phyloP scores from a whole-genome alignment of 495 filamentous ascomycete species.

The Parathielavia appendiculata region DNA sequence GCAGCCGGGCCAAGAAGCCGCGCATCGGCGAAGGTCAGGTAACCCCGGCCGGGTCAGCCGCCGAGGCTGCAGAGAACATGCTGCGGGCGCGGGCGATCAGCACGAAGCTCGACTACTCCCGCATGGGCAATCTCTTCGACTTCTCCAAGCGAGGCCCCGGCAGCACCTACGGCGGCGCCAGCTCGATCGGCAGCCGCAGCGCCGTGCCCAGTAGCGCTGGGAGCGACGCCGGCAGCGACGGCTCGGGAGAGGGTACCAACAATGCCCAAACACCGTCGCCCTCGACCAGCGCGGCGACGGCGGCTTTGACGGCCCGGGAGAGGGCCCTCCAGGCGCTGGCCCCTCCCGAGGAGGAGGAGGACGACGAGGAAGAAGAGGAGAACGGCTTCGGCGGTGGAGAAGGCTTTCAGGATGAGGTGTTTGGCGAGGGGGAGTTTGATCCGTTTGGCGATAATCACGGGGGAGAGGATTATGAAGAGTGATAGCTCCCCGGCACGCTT shows the following conservation, averaged over 20 bases:
- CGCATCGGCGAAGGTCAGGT: slow-evolving; percentile 56
- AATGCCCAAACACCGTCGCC: background rate
- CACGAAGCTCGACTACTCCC: slow-evolving; percentile 79
- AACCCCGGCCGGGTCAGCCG: slow-evolving; percentile 53
- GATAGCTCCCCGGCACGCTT: background rate
- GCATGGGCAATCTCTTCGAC: slow-evolving; percentile 52
- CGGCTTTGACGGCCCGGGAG: background rate
- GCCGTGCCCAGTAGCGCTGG: slow-evolving; percentile 18
- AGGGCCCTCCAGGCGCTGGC: slow-evolving; percentile 5
- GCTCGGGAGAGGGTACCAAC: background rate
- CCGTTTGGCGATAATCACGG: slow-evolving; percentile 24
- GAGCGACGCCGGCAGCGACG: slow-evolving; percentile 19
- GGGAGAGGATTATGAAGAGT: slow-evolving; percentile 22
- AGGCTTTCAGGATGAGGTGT: slow-evolving; percentile 32
- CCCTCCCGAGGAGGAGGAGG: slow-evolving; percentile 18
- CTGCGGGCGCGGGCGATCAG: slow-evolving; percentile 66
- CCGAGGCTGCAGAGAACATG: slow-evolving; percentile 70
- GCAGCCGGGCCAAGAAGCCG: slow-evolving; percentile 48
- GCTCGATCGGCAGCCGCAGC: slow-evolving; percentile 21
- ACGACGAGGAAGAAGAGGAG: slow-evolving; percentile 23
- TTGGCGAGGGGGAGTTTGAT: slow-evolving; percentile 25
- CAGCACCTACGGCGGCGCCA: slow-evolving; percentile 27
- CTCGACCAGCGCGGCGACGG: background rate
- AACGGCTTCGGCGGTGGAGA: slow-evolving; percentile 29
- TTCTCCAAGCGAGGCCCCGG: slow-evolving; percentile 37